Conservation (phyloP, 2,329 filamentous ascomycete species). For the Chaetomium olivaceum region DNA sequence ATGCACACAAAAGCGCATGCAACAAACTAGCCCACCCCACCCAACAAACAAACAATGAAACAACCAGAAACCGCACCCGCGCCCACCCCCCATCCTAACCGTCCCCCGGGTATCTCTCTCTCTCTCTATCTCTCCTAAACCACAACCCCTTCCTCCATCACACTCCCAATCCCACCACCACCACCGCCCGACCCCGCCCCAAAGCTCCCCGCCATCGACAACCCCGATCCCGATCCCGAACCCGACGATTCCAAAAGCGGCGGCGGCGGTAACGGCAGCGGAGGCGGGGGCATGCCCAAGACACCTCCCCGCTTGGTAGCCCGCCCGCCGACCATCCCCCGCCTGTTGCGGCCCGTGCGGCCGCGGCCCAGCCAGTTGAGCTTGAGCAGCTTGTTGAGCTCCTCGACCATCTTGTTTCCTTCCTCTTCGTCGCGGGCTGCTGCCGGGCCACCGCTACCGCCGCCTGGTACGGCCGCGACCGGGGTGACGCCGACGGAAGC, state of each 20-base stretch:
- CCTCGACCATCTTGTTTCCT: conserved; percentile 74
- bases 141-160: conserved; percentile 20
- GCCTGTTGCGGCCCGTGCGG: conserved; percentile 81
- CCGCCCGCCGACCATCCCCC: conserved; percentile 79
- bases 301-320: conserved; percentile 47
- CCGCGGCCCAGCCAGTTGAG: conserved; percentile 95
- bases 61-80: background rate
- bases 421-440: conserved; percentile 56
- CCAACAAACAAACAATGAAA: background rate
- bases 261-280: background rate
- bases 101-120: background rate
- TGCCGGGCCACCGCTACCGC: conserved; percentile 17
- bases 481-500: conserved; percentile 58
- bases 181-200: background rate
- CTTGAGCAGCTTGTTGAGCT: conserved; percentile 84
- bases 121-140: background rate
- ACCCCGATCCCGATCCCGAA: background rate
- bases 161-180: conserved; percentile 11
- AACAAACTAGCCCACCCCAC: background rate
- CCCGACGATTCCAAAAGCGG: background rate
- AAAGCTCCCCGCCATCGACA: background rate
- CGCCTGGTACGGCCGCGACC: conserved; percentile 24
- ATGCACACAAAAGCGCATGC: background rate
- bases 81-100: background rate
- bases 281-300: background rate